Conservation (phyloP, 1,284 basidiomycete species). For the Papiliotrema terrestris region DNA sequence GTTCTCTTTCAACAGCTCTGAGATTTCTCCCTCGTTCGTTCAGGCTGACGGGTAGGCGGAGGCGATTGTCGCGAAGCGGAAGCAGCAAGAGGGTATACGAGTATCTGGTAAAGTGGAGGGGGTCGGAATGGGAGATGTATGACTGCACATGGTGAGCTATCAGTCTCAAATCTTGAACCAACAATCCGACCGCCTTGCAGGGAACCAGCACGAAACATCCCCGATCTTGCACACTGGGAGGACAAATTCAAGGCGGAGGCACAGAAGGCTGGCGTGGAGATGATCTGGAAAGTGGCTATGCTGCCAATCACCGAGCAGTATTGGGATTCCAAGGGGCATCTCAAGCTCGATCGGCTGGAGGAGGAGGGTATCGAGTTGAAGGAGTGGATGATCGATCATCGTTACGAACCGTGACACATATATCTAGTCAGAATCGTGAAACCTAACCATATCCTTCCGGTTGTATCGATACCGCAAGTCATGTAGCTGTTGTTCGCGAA, state of each 20-base stretch:
- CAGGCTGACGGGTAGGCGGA: constrained; percentile 8
- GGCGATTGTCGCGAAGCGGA: not conserved
- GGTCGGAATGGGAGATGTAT: constrained; percentile 16
- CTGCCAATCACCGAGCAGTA: constrained; percentile 10
- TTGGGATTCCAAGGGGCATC: constrained; percentile 14
- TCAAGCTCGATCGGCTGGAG: not conserved
- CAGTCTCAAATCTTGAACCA: too few relatives aligned
- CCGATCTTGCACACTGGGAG: constrained; percentile 2
- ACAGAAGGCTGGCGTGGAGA: not conserved
- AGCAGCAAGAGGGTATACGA: constrained; percentile 9
- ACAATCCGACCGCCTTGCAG: constrained; percentile 2
- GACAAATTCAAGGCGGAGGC: constrained; percentile 8
- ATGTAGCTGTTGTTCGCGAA: too few relatives aligned
- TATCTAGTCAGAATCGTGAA: too few relatives aligned
- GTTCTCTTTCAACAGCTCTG: too few relatives aligned
- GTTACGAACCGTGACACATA: not conserved
- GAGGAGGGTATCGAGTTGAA: constrained; percentile 4
- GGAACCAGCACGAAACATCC: constrained; percentile 13
- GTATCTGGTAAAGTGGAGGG: constrained; percentile 19
- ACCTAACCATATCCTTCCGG: too few relatives aligned
- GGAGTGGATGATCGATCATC: constrained; percentile 7
- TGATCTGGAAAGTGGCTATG: constrained; percentile 4
- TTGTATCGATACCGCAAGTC: too few relatives aligned
- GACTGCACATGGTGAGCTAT: constrained; percentile 17
- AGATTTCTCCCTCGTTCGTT: too few relatives aligned